Base-by-base conservation (phyloP, 2,329 filamentous ascomycete species). In the Exophiala lecanii-corni region DNA sequence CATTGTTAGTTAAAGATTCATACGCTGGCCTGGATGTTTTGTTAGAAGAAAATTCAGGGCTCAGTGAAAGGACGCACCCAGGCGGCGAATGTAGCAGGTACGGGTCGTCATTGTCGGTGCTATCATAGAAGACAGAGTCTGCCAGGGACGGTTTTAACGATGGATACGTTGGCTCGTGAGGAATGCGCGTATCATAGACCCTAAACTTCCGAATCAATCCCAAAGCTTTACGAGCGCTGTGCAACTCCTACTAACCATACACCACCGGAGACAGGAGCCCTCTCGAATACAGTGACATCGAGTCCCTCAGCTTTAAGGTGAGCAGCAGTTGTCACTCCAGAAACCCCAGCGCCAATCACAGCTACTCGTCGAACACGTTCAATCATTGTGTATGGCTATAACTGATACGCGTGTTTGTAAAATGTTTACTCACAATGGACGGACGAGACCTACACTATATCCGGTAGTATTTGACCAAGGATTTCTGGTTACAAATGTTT, bases 271-370 rank as follows among this genome's bases (percentile, higher is more conserved):
- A 62, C 66, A 42, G 63, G 62, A 5, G 67, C 70, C 42, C 76
- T 65, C 47, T 80, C 76, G 49, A 73, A 78, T 0, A 79, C 69
- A 0, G 67, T 72, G 1, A 78, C 72, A 7, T 76, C 62, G 4
- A 74, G 41, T 1, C 69, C 71, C 10, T 61, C 59, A 25, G 58
- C 56, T 17, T 63, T 60, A n/a, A 75, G 59, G 59, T 75, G 68
- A 5, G 64, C 64, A 17, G 70, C 71, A 32, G 69, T 61, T 1
- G 65, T 61, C 4, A 75, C 64, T n/a, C 72, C 72, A 45, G 68
- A 72, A 25, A 75, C 67, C 3, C 72, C 71, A 12, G 72, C 71
- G 16, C 72, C 72, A 30, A 75, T 68, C 1, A 75, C 62, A 7
- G 68, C 72, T 3, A 72, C 66, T 31, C 53, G 53, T 45, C 51